Evolutionary conservation across 2,329 filamentous ascomycete species (phyloP).

Genomic region (Colletotrichum sp.): DNA sequence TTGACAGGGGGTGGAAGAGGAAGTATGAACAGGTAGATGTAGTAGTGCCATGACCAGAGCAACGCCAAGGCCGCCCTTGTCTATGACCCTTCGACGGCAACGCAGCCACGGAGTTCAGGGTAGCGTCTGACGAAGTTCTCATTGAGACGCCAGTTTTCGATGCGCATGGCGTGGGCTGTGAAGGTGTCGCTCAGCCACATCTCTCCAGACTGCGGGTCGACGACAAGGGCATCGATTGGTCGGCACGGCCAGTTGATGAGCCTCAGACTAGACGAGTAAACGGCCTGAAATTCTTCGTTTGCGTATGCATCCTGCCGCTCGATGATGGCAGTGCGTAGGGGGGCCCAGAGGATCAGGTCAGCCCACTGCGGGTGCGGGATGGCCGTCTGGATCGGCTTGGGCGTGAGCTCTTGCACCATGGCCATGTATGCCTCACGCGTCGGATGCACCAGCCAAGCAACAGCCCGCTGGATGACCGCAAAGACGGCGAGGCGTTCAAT

Average conservation of each 20-base stretch:
- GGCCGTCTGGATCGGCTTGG: slow-evolving; percentile 30
- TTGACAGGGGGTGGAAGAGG: neutral
- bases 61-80: neutral
- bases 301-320: slow-evolving; percentile 39
- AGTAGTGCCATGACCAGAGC: neutral
- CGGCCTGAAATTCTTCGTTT: slow-evolving; percentile 38
- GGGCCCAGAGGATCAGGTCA: slow-evolving; percentile 34
- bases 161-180: slow-evolving; percentile 26
- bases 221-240: slow-evolving; percentile 26
- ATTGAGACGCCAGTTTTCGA: slow-evolving; percentile 29
- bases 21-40: neutral
- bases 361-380: slow-evolving; percentile 36
- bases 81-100: slow-evolving; percentile 13
- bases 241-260: slow-evolving; percentile 37
- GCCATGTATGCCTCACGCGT: slow-evolving; percentile 31
- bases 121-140: slow-evolving; percentile 30
- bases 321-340: slow-evolving; percentile 38
- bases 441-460: slow-evolving; percentile 35
- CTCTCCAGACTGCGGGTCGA: slow-evolving; percentile 29
- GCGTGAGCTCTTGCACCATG: slow-evolving; percentile 26
- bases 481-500: slow-evolving; percentile 37
- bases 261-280: slow-evolving; percentile 37
- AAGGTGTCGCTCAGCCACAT: slow-evolving; percentile 30
- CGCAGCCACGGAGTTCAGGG: slow-evolving; percentile 27
- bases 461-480: slow-evolving; percentile 32